Conservation (phyloP, 2,329 filamentous ascomycete species). For the Cladorrhinum sp. region DNA sequence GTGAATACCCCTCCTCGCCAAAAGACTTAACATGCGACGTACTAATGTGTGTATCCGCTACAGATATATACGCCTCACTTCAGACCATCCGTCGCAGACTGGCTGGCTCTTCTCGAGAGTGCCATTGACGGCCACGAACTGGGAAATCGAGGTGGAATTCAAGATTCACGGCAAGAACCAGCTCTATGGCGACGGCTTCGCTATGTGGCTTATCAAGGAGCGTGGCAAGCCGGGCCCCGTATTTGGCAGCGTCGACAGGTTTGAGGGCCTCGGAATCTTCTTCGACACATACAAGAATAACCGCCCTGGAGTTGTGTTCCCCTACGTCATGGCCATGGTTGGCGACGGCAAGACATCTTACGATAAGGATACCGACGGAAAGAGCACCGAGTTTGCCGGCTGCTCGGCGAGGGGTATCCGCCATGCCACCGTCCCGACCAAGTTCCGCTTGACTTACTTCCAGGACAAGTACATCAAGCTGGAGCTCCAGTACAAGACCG, state of each 20-base stretch:
- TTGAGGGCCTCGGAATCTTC: conserved; percentile 93
- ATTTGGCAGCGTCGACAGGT: conserved; percentile 83
- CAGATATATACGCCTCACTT: conserved; percentile 89
- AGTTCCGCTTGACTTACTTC: conserved; percentile 89
- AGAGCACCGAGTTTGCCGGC: conserved; percentile 85
- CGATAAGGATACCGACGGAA: conserved; percentile 92
- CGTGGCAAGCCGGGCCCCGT: conserved; percentile 76
- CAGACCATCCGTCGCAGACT: conserved; percentile 83
- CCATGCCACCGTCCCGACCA: conserved; percentile 74
- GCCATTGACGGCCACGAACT: conserved; percentile 94
- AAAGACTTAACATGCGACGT: background rate
- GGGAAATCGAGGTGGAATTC: conserved; percentile 97
- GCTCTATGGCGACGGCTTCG: conserved; percentile 93
- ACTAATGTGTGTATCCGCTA: conserved; percentile 27
- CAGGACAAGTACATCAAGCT: conserved; percentile 89
- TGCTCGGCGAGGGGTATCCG: conserved; percentile 93
- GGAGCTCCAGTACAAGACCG: conserved; percentile 90
- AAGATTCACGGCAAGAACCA: conserved; percentile 85
- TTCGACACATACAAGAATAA: conserved; percentile 99
- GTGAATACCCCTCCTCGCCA: conserved; percentile 43
- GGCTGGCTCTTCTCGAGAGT: conserved; percentile 95
- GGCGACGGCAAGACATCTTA: conserved; percentile 87
- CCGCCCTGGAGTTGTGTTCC: conserved; percentile 89
- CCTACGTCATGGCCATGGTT: conserved; percentile 97
- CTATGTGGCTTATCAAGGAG: conserved; percentile 96